These are phyloP conservation scores for Pseudogymnoascus sp. DNA, from an alignment of 2,329 filamentous ascomycete species.

Conservation along the genomic window DNA sequence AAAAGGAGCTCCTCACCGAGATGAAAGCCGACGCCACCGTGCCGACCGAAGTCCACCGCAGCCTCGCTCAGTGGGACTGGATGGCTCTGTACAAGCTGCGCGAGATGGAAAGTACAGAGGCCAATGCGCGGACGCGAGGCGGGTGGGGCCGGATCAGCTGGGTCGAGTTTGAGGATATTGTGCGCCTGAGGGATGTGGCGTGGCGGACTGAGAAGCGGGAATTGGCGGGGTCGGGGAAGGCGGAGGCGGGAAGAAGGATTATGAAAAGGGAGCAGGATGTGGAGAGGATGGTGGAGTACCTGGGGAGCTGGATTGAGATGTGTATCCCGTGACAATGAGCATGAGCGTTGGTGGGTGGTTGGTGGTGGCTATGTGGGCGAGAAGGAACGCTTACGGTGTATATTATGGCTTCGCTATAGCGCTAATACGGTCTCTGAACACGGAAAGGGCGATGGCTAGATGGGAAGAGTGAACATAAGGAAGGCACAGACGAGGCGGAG, in stretches of 20 bases:
- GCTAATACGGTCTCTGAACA: not conserved
- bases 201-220: conserved; percentile 16
- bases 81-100: conserved; percentile 2
- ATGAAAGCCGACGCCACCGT: not conserved
- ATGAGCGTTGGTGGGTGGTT: not conserved
- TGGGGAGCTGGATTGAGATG: conserved; percentile 86
- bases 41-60: not conserved
- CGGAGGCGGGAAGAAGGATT: conserved; percentile 46
- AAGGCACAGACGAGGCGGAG: not conserved
- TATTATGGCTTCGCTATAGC: not conserved
- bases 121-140: not conserved
- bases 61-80: not conserved
- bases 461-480: not conserved
- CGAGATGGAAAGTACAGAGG: not conserved
- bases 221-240: conserved; percentile 57
- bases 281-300: conserved; percentile 63
- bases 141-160: not conserved
- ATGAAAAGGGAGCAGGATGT: conserved; percentile 39
- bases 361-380: not conserved
- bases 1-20: not conserved
- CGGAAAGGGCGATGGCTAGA: not conserved
- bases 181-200: not conserved
- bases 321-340: conserved; percentile 46
- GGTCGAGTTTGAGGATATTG: not conserved
- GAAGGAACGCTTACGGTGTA: not conserved